Percentiles rank a stretch among this genome's conserved stretches.
Evolutionary conservation across 495 filamentous ascomycete genomes (phyloP).

Genomic region (Daldinia grandis): DNA sequence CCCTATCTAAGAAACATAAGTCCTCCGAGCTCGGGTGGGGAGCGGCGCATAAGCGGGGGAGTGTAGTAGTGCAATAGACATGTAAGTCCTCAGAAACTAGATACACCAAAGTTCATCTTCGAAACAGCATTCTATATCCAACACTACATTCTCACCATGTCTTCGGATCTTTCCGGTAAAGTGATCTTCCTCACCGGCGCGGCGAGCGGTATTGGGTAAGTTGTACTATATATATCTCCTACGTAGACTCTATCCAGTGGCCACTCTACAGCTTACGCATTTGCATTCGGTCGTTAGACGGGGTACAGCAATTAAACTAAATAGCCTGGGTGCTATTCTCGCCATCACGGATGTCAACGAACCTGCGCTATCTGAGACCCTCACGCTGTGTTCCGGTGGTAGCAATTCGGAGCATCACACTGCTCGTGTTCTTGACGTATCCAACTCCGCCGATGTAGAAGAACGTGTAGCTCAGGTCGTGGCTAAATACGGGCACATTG

Average conservation of each 20-base stretch:
- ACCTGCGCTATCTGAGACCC: constrained; percentile 33
- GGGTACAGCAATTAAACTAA: constrained; percentile 57
- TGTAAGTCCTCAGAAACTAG: background rate
- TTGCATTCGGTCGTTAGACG: constrained; percentile 38
- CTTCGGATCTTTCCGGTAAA: constrained; percentile 47
- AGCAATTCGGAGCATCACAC: constrained; percentile 33
- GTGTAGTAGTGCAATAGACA: constrained; percentile 5
- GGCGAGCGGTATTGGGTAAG: constrained; percentile 60
- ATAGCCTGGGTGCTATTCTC: constrained; percentile 54
- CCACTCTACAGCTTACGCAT: background rate
- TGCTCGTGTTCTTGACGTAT: constrained; percentile 52
- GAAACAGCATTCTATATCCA: background rate
- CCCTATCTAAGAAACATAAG: no score
- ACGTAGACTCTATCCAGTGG: no score
- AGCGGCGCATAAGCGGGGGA: constrained; percentile 33
- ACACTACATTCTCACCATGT: constrained; percentile 38
- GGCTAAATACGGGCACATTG: constrained; percentile 45
- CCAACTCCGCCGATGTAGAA: constrained; percentile 33
- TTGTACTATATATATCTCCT: background rate
- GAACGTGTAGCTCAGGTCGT: constrained; percentile 46
- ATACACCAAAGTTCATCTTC: background rate
- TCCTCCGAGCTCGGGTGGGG: constrained; percentile 33
- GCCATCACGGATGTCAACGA: constrained; percentile 57
- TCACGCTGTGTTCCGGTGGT: constrained; percentile 24
- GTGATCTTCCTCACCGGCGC: constrained; percentile 62